These are phyloP conservation scores for Eragrostis curvula DNA, from an alignment of 176 grass and related monocot genomes.

Conservation along the genomic window DNA sequence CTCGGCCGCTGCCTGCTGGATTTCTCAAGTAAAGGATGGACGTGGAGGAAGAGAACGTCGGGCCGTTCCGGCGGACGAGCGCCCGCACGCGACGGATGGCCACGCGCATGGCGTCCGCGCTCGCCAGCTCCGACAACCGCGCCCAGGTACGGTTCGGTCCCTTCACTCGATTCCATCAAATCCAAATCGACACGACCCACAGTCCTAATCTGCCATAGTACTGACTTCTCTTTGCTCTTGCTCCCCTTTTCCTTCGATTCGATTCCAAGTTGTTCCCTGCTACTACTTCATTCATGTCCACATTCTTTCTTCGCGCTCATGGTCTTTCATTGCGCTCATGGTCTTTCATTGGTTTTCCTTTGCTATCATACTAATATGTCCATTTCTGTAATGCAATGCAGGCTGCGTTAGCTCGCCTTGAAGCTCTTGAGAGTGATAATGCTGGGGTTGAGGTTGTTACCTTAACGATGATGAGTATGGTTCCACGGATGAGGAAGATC, in stretches of 20 bases:
- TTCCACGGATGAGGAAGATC: constrained; percentile 87
- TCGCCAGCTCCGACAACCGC: too few species aligned
- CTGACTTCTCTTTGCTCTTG: neutral
- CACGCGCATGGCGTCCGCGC: too few species aligned
- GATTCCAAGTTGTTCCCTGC: neutral
- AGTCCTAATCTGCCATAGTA: too few species aligned
- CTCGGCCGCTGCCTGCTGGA: too few species aligned
- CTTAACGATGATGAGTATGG: constrained; percentile 83
- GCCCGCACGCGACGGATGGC: too few species aligned
- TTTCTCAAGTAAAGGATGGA: too few species aligned
- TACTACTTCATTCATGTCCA: neutral
- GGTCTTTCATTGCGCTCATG: too few species aligned
- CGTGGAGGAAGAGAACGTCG: too few species aligned
- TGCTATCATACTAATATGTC: neutral
- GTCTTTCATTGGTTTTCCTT: too few species aligned
- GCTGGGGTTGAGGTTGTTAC: constrained; percentile 61
- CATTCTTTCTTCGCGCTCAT: too few species aligned
- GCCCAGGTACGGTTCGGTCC: constrained; percentile 48
- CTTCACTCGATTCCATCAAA: neutral
- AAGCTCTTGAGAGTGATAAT: constrained; percentile 88
- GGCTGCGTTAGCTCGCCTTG: constrained; percentile 81
- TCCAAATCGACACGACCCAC: neutral
- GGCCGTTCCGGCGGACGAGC: too few species aligned
- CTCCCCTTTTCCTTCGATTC: neutral
- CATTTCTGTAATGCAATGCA: constrained; percentile 35